These are phyloP conservation scores for Apostasia shenzhenica DNA, from an alignment of 106 monocot species.

Conservation along the genomic window DNA sequence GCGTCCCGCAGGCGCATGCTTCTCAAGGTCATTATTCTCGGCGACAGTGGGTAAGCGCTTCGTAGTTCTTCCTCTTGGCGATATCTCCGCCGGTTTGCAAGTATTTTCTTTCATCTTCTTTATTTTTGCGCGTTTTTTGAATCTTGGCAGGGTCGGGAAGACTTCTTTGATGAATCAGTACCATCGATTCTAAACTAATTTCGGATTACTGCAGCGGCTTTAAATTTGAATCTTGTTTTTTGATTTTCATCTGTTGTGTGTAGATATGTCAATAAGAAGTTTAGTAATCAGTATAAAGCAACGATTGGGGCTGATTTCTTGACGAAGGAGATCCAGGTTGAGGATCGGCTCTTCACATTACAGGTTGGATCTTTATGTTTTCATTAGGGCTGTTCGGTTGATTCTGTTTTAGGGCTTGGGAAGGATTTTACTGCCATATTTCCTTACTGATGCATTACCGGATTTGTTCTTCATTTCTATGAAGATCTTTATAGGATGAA, in stretches of 20 bases:
- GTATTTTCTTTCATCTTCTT: not conserved
- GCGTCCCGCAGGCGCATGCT: constrained; percentile 48
- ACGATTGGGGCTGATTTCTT: constrained; percentile 68
- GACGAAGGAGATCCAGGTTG: constrained; percentile 65
- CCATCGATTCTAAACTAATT: not conserved
- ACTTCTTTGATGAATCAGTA: constrained; percentile 40
- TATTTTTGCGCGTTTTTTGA: constrained; percentile 11
- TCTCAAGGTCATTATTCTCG: constrained; percentile 73
- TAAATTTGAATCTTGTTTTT: constrained; percentile 2
- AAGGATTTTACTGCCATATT: too few species aligned
- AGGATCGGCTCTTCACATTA: constrained; percentile 41
- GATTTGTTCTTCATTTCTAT: too few species aligned
- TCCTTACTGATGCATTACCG: too few species aligned
- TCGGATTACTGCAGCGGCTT: not conserved
- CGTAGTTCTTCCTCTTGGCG: not conserved
- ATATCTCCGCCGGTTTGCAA: not conserved
- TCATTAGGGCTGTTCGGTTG: not conserved
- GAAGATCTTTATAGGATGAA: too few species aligned
- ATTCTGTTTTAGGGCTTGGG: not conserved
- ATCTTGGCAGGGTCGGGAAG: constrained; percentile 63
- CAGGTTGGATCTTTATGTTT: constrained; percentile 14
- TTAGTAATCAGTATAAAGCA: constrained; percentile 68
- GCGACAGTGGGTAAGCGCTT: constrained; percentile 58
- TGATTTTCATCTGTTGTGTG: not conserved
- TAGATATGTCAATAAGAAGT: constrained; percentile 38